Conservation (phyloP, 2,329 filamentous ascomycete species). For the Sporothrix mexicana region DNA sequence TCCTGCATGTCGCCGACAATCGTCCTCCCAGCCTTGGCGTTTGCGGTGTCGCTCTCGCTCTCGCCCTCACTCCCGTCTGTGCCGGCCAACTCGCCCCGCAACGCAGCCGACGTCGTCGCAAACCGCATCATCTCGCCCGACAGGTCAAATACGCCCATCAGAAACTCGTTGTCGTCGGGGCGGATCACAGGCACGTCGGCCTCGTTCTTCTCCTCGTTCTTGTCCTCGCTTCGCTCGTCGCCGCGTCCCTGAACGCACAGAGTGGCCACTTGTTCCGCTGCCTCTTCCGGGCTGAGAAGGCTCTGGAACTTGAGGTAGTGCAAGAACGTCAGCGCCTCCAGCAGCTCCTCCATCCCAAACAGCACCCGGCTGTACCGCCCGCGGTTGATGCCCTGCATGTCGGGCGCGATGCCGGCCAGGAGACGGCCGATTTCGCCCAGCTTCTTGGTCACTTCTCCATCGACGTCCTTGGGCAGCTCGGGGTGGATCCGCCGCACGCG, state of each 20-base stretch:
- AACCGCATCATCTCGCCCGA: constrained; percentile 98
- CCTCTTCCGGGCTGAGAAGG: constrained; percentile 71
- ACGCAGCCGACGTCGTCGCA: constrained; percentile 85
- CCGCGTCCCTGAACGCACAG: constrained; percentile 41
- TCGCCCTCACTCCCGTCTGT: constrained; percentile 39
- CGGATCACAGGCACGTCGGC: constrained; percentile 51
- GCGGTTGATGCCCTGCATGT: constrained; percentile 79
- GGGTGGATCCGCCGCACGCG: constrained; percentile 68
- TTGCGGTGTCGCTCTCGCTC: constrained; percentile 35
- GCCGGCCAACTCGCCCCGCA: constrained; percentile 63
- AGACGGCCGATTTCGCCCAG: constrained; percentile 73
- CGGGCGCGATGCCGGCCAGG: constrained; percentile 70
- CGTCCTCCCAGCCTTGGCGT: constrained; percentile 49
- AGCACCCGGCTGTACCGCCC: constrained; percentile 82
- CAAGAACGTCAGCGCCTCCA: constrained; percentile 87
- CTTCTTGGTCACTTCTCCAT: constrained; percentile 71
- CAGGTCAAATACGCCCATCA: constrained; percentile 90
- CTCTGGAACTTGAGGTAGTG: constrained; percentile 82
- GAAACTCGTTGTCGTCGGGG: constrained; percentile 81
- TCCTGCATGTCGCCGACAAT: constrained; percentile 83
- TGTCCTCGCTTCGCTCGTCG: not conserved
- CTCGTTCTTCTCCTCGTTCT: constrained; percentile 34
- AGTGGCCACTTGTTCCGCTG: constrained; percentile 54
- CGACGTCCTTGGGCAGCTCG: constrained; percentile 70
- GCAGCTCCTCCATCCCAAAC: constrained; percentile 89